A percentile compares a stretch with the other conserved stretches of the same genome.
Evolutionary conservation across 352 stramenopile species (phyloP).

Genomic region (Aphanomyces invadans): DNA sequence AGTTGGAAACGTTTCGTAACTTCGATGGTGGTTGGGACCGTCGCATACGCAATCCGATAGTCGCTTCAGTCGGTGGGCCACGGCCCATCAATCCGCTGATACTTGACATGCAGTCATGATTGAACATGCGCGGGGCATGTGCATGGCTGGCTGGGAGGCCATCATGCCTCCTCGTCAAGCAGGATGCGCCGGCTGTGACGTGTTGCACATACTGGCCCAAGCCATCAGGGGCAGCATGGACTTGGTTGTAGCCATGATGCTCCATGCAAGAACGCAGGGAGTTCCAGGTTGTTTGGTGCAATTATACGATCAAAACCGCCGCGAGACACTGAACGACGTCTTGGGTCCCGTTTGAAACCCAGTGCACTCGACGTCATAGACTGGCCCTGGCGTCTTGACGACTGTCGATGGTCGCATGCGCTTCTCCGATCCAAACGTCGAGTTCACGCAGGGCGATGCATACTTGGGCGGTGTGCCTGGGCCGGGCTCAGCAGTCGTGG

Average conservation of each 20-base stretch:
- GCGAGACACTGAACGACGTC: constrained; percentile 42
- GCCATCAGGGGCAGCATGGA: no score
- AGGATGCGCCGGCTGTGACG: no score
- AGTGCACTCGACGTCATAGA: constrained; percentile 62
- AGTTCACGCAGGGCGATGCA: constrained; percentile 32
- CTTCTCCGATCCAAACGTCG: constrained; percentile 61
- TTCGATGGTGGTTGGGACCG: neutral
- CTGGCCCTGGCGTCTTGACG: constrained; percentile 37
- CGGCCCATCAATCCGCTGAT: no score
- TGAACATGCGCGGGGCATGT: no score
- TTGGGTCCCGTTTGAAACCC: constrained; percentile 47
- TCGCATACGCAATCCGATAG: neutral
- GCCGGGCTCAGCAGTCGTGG: constrained; percentile 45
- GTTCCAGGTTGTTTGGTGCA: neutral
- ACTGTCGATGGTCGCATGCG: constrained; percentile 34
- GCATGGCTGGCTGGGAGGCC: neutral
- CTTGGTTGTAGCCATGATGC: no score
- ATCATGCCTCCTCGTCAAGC: no score
- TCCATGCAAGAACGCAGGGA: no score
- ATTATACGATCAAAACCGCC: constrained; percentile 3
- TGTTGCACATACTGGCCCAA: no score
- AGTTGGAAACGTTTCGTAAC: neutral
- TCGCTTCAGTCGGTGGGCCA: neutral
- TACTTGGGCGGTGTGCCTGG: constrained; percentile 57
- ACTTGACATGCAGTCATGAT: no score